Base-by-base conservation (phyloP, 116 monocot genomes). In the Zostera marina region DNA sequence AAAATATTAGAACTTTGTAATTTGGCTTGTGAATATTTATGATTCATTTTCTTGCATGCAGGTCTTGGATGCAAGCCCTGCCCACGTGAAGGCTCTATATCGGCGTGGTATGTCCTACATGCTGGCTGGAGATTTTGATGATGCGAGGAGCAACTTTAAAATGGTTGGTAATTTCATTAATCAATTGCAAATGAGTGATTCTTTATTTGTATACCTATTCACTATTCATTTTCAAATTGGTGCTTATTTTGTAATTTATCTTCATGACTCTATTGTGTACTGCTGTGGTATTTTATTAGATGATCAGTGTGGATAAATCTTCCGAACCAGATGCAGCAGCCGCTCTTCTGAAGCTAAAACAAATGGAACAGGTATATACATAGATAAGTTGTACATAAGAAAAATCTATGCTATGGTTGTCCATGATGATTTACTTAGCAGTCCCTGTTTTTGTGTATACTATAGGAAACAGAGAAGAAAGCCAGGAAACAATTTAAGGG, bases 61-160 rank as follows among this genome's bases (percentile, higher is more conserved):
- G 93, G 88, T 87, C 13, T 65, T 94, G 40, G 94, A 94, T 71
- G 88, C 68, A 44, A 80, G 81, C 22, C 94, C 94, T 5, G 72
- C 70, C 24, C 84, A 94, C 72, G 77, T 75, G 10, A 94, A 88
- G 63, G 94, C 82, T 56, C 63, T 94, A 47, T 94, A 88, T 66
- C 79, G 88, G 9, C 81, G 94, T 65, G 88, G 94, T 56, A 88
- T 74, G 78, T 72, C 85, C 38, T 82, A 82, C 80, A 77, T 94
- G 88, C 73, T 85, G 64, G 61, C 47, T 53, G 88, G 88, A 66
- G 88, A 88, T 60, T 94, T 88, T 55, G 80, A 76, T 43, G 88
- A 94, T 55, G 88, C 94, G 67, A 88, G 74, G 62, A 72, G 68
- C 11, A 80, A 94, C 69, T 94, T 88, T 72, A 81, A 88, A 19